phyloP scores from a whole-genome alignment of 495 filamentous ascomycete species.

The Penicillium chermesinum region DNA sequence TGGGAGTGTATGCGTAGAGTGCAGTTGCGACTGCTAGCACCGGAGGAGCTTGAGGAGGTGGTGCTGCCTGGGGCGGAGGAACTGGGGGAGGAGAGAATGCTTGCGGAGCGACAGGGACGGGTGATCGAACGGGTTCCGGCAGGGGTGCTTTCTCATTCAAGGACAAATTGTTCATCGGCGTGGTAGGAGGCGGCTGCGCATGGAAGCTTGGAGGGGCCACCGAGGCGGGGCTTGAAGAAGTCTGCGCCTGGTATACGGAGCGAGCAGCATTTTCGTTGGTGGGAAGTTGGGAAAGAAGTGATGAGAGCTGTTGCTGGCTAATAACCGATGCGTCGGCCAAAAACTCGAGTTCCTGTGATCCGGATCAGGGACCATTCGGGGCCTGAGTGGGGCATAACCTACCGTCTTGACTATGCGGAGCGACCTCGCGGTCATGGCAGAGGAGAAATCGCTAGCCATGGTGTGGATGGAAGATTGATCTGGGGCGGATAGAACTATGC shows the following conservation, averaged over 20 bases:
- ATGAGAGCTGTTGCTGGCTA: conserved; percentile 60
- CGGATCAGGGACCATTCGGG: conserved; percentile 7
- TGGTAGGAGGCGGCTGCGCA: conserved; percentile 35
- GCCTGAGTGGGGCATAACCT: conserved; percentile 22
- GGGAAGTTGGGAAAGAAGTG: conserved; percentile 70
- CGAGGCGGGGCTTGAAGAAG: background rate
- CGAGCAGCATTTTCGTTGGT: conserved; percentile 44
- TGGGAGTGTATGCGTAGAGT: conserved; percentile 73
- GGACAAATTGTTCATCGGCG: conserved; percentile 42
- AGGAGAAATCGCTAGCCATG: conserved; percentile 40
- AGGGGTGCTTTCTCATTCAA: conserved; percentile 51
- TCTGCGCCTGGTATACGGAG: conserved; percentile 29
- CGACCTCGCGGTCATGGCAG: conserved; percentile 69
- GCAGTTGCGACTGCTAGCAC: conserved; percentile 70
- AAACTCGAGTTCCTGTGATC: conserved; percentile 77
- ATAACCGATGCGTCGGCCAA: conserved; percentile 76
- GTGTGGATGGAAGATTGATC: conserved; percentile 1
- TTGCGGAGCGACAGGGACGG: background rate
- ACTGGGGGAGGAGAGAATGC: conserved; percentile 16
- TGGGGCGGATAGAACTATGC: too few species aligned
- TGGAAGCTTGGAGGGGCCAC: background rate
- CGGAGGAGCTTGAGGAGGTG: conserved; percentile 50
- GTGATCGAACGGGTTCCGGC: conserved; percentile 40
- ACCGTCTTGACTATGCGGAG: conserved; percentile 81
- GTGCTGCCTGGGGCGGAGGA: conserved; percentile 40